phyloP scores from a whole-genome alignment of 2,329 filamentous ascomycete genomes.

The Colletotrichum tofieldiae region DNA sequence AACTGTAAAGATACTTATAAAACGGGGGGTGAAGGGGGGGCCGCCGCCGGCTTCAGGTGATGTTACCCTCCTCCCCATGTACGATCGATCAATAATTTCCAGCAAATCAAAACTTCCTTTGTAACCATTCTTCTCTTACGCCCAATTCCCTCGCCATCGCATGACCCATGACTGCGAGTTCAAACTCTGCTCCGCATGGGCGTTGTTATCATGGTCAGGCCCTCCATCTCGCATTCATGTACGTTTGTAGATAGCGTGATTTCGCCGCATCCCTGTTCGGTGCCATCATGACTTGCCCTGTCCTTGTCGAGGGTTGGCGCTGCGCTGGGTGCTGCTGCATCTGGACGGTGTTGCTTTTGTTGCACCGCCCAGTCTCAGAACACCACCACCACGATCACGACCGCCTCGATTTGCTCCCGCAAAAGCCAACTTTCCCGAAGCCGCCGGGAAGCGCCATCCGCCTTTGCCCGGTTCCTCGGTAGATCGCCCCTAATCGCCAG shows the following conservation, averaged over 20 bases:
- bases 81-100: slow-evolving; percentile 18
- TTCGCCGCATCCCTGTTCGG: slow-evolving; percentile 8
- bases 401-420: neutral
- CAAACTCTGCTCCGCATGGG: neutral
- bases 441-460: neutral
- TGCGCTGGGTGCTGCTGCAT: neutral
- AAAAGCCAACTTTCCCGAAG: neutral
- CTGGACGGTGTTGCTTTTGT: neutral
- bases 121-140: neutral
- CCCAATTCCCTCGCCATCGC: neutral
- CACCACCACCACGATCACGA: neutral
- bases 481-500: neutral
- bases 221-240: slow-evolving; percentile 10
- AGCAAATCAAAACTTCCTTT: neutral
- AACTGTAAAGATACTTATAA: neutral
- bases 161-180: neutral
- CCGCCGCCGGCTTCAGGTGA: neutral
- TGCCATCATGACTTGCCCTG: slow-evolving; percentile 5
- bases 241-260: slow-evolving; percentile 17
- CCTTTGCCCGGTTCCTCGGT: neutral
- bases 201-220: neutral
- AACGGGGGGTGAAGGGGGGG: neutral
- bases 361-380: neutral
- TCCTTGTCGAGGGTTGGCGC: neutral
- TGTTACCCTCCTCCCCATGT: slow-evolving; percentile 4